phyloP scores from a whole-genome alignment of 2,329 filamentous ascomycete species.

The Blastomyces gilchristii region DNA sequence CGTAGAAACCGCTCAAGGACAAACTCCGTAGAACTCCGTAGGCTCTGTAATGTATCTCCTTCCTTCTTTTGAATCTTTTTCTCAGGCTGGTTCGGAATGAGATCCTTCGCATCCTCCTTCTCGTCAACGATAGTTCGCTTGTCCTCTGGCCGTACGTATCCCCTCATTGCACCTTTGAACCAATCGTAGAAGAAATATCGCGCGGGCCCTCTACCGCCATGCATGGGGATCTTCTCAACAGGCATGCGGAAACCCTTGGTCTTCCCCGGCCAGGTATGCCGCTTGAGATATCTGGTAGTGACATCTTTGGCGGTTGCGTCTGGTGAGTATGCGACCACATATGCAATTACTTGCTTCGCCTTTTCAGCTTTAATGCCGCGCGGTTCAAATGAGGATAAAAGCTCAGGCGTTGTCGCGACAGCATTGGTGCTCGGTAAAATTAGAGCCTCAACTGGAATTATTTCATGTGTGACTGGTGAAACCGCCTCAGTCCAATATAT shows the following conservation, averaged over 20 bases:
- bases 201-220: conserved; percentile 66
- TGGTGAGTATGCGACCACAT: conserved; percentile 69
- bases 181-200: conserved; percentile 73
- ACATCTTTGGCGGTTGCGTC: conserved; percentile 92
- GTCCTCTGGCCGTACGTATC: conserved; percentile 50
- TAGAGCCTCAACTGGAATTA: conserved; percentile 66
- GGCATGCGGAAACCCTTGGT: conserved; percentile 78
- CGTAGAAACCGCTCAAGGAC: conserved; percentile 78
- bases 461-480: conserved; percentile 69
- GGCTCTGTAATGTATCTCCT: conserved; percentile 74
- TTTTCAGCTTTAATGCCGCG: conserved; percentile 74
- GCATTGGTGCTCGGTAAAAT: conserved; percentile 47
- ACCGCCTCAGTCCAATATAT: conserved; percentile 90
- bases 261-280: conserved; percentile 71
- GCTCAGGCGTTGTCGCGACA: conserved; percentile 61
- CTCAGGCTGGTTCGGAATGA: conserved; percentile 61
- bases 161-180: conserved; percentile 71
- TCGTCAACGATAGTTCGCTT: conserved; percentile 63
- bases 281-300: conserved; percentile 79
- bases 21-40: conserved; percentile 76
- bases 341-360: conserved; percentile 80
- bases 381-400: conserved; percentile 67
- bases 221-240: conserved; percentile 67
- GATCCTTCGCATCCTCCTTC: conserved; percentile 65
- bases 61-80: conserved; percentile 61